Evolutionary conservation across 225 moss, liverwort and hornwort genomes (phyloP).

Genomic region (Polytrichum commune): DNA sequence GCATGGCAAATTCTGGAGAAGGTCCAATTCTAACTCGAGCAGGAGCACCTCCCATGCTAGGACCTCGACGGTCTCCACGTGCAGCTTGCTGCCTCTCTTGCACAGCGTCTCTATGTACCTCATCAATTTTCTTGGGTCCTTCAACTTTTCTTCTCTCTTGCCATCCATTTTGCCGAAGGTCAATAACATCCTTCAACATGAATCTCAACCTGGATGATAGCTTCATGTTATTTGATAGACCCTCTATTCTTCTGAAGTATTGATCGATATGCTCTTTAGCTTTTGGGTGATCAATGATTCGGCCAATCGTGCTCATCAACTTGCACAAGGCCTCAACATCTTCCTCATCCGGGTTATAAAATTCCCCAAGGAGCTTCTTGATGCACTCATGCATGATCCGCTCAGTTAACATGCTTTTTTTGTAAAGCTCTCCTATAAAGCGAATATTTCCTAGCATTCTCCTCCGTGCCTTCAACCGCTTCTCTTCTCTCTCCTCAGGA

Average conservation of each 20-base stretch:
- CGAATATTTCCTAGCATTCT: conserved; percentile 95
- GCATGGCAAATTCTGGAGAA: conserved; percentile 65
- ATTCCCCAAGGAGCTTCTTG: conserved; percentile 85
- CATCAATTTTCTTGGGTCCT: conserved; percentile 95
- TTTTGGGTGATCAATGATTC: conserved; percentile 81
- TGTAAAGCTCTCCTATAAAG: conserved; percentile 96
- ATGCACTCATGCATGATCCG: conserved; percentile 99
- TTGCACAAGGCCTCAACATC: conserved; percentile 99
- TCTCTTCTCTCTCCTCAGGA: conserved; percentile 76
- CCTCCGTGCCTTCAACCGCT: conserved; percentile 73
- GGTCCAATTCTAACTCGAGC: conserved; percentile 60
- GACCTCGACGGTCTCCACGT: conserved; percentile 77
- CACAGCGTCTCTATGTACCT: conserved; percentile 93
- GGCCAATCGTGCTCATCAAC: conserved; percentile 95
- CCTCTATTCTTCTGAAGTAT: conserved; percentile 84
- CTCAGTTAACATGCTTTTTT: conserved; percentile 95
- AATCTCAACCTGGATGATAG: conserved; percentile 85
- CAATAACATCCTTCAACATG: conserved; percentile 93
- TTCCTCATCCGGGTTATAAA: conserved; percentile 91
- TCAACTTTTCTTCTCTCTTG: conserved; percentile 96
- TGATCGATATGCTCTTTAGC: conserved; percentile 94
- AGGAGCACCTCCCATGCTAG: conserved; percentile 54
- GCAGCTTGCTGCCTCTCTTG: conserved; percentile 88
- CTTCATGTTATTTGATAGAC: conserved; percentile 70
- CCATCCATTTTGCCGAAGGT: conserved; percentile 84